These are phyloP conservation scores for Fusarium sarcochroum DNA, from an alignment of 2,329 filamentous ascomycete species.

Conservation along the genomic window DNA sequence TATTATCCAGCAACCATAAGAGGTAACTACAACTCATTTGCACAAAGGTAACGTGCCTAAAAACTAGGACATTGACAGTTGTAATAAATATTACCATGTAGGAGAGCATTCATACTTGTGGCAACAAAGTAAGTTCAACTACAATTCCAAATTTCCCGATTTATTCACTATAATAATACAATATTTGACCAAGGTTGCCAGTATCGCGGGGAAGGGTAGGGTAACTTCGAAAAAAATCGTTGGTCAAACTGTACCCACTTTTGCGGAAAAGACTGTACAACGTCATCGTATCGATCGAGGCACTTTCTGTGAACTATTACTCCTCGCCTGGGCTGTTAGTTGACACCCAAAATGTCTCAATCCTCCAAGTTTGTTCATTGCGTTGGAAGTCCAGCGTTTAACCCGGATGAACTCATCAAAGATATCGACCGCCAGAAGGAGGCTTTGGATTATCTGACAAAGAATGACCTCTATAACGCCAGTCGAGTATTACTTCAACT, in stretches of 20 bases:
- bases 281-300: conserved; percentile 35
- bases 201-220: conserved; percentile 4
- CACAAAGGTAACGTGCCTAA: no score
- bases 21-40: no score
- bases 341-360: conserved; percentile 46
- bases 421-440: conserved; percentile 57
- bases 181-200: no score
- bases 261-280: conserved; percentile 24
- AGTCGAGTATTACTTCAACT: conserved; percentile 61
- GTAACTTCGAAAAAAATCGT: neutral
- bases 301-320: conserved; percentile 12
- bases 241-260: conserved; percentile 35
- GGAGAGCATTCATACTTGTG: neutral
- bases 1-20: neutral
- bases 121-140: no score
- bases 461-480: conserved; percentile 62
- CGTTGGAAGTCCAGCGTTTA: conserved; percentile 61
- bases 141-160: no score
- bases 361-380: conserved; percentile 55
- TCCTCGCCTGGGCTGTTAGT: neutral
- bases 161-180: no score
- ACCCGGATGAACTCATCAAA: conserved; percentile 57
- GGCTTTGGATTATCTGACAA: conserved; percentile 56
- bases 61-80: no score
- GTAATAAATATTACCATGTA: neutral